Evolutionary conservation across 208 protist species (phyloP).

Genomic region (Crithidia brevicula): DNA sequence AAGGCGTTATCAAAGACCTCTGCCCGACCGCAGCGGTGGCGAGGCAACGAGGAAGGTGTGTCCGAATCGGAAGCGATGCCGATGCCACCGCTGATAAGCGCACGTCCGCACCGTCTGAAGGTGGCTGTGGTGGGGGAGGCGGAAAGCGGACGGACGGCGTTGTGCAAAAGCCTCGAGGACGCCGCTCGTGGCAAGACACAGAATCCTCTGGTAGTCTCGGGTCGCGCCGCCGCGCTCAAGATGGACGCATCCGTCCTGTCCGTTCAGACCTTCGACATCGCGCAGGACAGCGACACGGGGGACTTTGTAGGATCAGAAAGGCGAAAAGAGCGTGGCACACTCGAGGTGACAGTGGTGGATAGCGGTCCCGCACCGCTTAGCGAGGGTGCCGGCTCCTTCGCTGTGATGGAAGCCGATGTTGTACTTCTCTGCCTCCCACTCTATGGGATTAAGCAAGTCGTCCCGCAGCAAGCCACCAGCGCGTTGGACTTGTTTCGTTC

Average conservation of each 20-base stretch:
- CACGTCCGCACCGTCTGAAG: conserved; percentile 9
- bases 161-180: conserved; percentile 1
- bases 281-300: background rate
- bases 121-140: conserved; percentile 23
- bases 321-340: background rate
- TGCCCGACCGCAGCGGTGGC: too few relatives aligned
- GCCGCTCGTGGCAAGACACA: background rate
- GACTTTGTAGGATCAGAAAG: background rate
- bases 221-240: conserved; percentile 7
- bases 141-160: conserved; percentile 24
- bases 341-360: conserved; percentile 26
- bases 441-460: conserved; percentile 23
- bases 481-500: background rate
- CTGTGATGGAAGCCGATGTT: conserved; percentile 20
- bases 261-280: conserved; percentile 22
- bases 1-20: too few relatives aligned
- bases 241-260: conserved; percentile 11
- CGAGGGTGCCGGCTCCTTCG: background rate
- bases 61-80: too few relatives aligned
- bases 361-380: conserved; percentile 20
- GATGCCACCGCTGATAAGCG: background rate
- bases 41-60: background rate
- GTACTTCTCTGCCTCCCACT: conserved; percentile 23
- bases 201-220: conserved; percentile 15
- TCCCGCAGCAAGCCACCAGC: background rate